Evolutionary conservation across 495 filamentous ascomycete genomes (phyloP).

Genomic region (Lepraria neglecta): DNA sequence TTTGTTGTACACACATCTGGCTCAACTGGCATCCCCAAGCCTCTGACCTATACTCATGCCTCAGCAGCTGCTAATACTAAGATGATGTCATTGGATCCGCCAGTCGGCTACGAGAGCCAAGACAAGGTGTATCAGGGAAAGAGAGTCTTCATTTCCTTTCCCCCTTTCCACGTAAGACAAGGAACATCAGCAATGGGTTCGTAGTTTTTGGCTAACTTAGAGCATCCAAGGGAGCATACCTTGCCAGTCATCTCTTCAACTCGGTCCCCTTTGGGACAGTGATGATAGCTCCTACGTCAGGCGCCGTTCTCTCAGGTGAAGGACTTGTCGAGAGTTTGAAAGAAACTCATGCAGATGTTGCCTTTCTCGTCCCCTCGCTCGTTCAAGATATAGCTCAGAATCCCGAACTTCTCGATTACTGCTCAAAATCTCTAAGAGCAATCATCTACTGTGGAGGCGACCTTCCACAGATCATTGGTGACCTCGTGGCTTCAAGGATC

Average conservation of each 20-base stretch:
- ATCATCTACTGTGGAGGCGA: slow-evolving; percentile 36
- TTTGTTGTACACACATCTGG: slow-evolving; percentile 42
- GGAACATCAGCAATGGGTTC: slow-evolving; percentile 2
- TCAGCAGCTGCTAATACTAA: slow-evolving; percentile 20
- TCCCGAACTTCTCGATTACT: slow-evolving; percentile 35
- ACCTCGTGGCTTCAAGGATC: slow-evolving; percentile 32
- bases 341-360: slow-evolving; percentile 31
- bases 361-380: slow-evolving; percentile 34
- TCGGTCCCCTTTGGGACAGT: slow-evolving; percentile 31
- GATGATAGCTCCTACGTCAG: slow-evolving; percentile 32
- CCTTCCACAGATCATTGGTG: slow-evolving; percentile 31
- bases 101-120: slow-evolving; percentile 26
- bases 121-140: slow-evolving; percentile 30
- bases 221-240: slow-evolving; percentile 19
- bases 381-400: slow-evolving; percentile 34
- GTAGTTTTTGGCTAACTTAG: slow-evolving; percentile 14
- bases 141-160: slow-evolving; percentile 32
- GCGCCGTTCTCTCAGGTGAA: slow-evolving; percentile 31
- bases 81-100: slow-evolving; percentile 22
- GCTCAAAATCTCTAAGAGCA: slow-evolving; percentile 28
- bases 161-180: slow-evolving; percentile 39
- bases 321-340: slow-evolving; percentile 34
- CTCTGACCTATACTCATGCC: slow-evolving; percentile 41
- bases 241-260: slow-evolving; percentile 25
- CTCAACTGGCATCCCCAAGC: slow-evolving; percentile 52